phyloP scores from a whole-genome alignment of 1,139 yeast species.

The Hyphopichia burtonii region DNA sequence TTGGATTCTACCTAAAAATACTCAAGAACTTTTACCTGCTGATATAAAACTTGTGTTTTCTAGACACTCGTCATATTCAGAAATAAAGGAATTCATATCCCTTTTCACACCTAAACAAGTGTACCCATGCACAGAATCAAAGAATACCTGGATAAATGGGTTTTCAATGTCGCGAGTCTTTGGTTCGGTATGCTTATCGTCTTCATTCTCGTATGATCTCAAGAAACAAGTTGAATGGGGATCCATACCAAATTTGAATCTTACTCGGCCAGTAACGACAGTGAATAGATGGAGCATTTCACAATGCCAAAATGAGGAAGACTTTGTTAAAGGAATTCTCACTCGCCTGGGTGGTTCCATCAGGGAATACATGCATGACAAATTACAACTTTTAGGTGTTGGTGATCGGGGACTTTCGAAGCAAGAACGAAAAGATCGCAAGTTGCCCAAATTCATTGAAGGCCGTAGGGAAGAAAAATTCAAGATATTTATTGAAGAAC shows the following conservation, averaged over 20 bases:
- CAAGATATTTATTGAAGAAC: slow-evolving; percentile 9
- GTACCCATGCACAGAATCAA: slow-evolving; percentile 43
- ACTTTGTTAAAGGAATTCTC: slow-evolving; percentile 1
- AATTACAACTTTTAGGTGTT: neutral
- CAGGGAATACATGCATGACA: no score
- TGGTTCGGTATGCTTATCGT: slow-evolving; percentile 34
- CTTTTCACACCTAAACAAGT: slow-evolving; percentile 44
- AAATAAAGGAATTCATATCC: slow-evolving; percentile 36
- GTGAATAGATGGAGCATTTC: slow-evolving; percentile 37
- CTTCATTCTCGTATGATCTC: slow-evolving; percentile 29
- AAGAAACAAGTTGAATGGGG: slow-evolving; percentile 22
- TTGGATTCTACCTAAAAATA: slow-evolving; percentile 29
- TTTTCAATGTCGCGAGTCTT: slow-evolving; percentile 44
- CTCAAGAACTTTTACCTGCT: slow-evolving; percentile 36
- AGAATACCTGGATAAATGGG: slow-evolving; percentile 38
- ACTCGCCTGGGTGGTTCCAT: no score
- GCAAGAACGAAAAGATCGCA: neutral
- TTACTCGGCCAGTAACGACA: slow-evolving; percentile 18
- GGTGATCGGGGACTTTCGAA: no score
- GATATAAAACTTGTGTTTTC: slow-evolving; percentile 46
- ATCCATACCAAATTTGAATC: slow-evolving; percentile 11
- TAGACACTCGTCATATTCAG: slow-evolving; percentile 55
- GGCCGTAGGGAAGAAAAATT: slow-evolving; percentile 7
- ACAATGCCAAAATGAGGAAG: slow-evolving; percentile 28
- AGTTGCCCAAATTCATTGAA: slow-evolving; percentile 1